These are phyloP conservation scores for Ogataea kodamae DNA, from an alignment of 805 yeast species.

Conservation along the genomic window DNA sequence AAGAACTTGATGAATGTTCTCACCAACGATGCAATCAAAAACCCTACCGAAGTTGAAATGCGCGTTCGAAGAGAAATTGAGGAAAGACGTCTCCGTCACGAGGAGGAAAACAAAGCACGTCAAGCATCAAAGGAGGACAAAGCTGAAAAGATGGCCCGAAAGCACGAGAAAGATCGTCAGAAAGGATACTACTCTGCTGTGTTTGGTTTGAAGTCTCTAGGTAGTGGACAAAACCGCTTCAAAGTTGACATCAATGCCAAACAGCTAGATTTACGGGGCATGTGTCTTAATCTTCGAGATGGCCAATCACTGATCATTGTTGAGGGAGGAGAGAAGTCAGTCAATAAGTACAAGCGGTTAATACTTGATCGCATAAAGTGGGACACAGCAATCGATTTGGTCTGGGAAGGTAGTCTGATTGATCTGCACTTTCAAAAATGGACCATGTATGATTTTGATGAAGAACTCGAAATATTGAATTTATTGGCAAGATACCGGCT, in stretches of 20 bases:
- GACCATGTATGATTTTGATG: constrained; percentile 55
- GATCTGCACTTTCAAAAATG: constrained; percentile 60
- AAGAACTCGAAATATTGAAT: constrained; percentile 48
- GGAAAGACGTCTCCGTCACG: constrained; percentile 57
- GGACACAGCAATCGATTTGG: constrained; percentile 43
- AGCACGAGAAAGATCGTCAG: constrained; percentile 45
- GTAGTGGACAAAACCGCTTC: constrained; percentile 63
- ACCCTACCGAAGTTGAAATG: constrained; percentile 84
- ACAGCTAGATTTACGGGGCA: constrained; percentile 65
- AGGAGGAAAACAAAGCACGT: constrained; percentile 56
- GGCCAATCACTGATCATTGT: constrained; percentile 59
- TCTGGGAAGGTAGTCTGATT: constrained; percentile 72
- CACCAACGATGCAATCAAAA: constrained; percentile 79
- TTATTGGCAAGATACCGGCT: constrained; percentile 49
- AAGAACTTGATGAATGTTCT: constrained; percentile 82
- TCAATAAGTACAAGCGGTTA: constrained; percentile 61
- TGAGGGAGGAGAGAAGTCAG: constrained; percentile 67
- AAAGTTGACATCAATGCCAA: constrained; percentile 80
- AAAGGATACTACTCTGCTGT: constrained; percentile 56
- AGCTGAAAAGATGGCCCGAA: constrained; percentile 44
- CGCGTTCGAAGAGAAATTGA: constrained; percentile 66
- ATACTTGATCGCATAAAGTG: constrained; percentile 64
- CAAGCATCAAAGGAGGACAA: constrained; percentile 57
- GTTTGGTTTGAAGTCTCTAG: constrained; percentile 50
- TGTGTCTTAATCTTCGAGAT: constrained; percentile 43